These are phyloP conservation scores for Fusarium continuum DNA, from an alignment of 2,329 filamentous ascomycete genomes.

Conservation along the genomic window DNA sequence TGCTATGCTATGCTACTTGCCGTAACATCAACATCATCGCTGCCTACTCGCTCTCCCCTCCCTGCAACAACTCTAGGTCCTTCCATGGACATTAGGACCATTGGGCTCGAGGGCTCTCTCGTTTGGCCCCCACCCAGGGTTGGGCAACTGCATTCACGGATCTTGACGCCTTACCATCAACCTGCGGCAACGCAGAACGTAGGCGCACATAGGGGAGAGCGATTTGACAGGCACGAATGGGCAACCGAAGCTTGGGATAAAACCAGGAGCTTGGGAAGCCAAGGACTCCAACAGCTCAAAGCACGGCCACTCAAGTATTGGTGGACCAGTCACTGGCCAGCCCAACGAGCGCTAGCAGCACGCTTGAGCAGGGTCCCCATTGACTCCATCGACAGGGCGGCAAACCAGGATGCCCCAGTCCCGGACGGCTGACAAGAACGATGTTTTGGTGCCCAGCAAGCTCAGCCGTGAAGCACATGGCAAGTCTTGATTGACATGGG, in stretches of 20 bases:
- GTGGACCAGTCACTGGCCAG: constrained; percentile 27
- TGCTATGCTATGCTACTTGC: constrained; percentile 10
- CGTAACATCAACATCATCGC: constrained; percentile 18
- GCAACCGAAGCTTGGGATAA: constrained; percentile 26
- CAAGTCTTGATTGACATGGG: neutral
- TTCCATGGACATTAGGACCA: constrained; percentile 31
- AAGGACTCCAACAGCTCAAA: constrained; percentile 23
- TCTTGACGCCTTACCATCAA: constrained; percentile 33
- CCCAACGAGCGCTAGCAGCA: constrained; percentile 36
- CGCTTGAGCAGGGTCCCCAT: constrained; percentile 26
- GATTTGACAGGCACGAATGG: constrained; percentile 27
- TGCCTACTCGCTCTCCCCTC: constrained; percentile 5
- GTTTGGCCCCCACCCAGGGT: constrained; percentile 31
- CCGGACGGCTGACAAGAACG: constrained; percentile 37
- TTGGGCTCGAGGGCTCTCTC: constrained; percentile 28
- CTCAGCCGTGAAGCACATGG: constrained; percentile 16
- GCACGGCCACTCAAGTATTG: constrained; percentile 14
- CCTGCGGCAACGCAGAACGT: constrained; percentile 13
- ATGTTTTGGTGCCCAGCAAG: constrained; percentile 34
- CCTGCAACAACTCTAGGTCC: constrained; percentile 27
- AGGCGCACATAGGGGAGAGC: constrained; percentile 11
- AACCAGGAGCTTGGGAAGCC: constrained; percentile 26
- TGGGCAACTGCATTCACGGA: constrained; percentile 34
- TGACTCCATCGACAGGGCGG: constrained; percentile 35
- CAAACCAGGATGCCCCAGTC: constrained; percentile 36